Evolutionary conservation across 228 moss, liverwort and hornwort genomes (phyloP).

Genomic region (Sphagnum magellanicum): DNA sequence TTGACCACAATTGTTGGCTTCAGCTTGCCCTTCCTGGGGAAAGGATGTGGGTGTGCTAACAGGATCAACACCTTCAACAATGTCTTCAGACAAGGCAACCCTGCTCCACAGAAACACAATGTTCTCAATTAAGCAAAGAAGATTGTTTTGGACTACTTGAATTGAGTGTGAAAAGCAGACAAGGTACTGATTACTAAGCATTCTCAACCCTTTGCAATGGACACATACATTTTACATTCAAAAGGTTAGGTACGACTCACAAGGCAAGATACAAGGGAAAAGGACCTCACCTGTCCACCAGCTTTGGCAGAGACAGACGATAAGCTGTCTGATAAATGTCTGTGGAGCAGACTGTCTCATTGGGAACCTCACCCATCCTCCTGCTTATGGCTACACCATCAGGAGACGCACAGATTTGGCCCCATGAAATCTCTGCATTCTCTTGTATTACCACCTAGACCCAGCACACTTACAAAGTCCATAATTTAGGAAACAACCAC

Average conservation of each 20-base stretch:
- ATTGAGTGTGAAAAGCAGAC: background rate
- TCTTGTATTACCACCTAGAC: slow-evolving; percentile 27
- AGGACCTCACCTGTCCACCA: slow-evolving; percentile 21
- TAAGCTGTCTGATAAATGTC: background rate
- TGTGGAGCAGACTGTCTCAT: slow-evolving; percentile 5
- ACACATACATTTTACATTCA: too few species aligned
- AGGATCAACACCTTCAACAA: too few species aligned
- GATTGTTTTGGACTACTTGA: too few species aligned
- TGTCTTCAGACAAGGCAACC: slow-evolving; percentile 27
- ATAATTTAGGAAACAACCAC: too few species aligned
- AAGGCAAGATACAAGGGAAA: too few species aligned
- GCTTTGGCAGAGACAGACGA: slow-evolving; percentile 10
- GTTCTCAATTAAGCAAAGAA: background rate
- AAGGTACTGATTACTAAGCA: background rate
- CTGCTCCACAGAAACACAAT: slow-evolving; percentile 28
- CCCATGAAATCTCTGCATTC: slow-evolving; percentile 15
- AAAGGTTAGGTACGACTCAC: too few species aligned
- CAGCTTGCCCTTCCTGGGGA: slow-evolving; percentile 24
- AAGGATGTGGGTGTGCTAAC: slow-evolving; percentile 1
- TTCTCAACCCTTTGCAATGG: background rate
- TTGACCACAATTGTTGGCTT: slow-evolving; percentile 21
- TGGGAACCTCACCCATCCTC: slow-evolving; percentile 7
- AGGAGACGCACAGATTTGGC: slow-evolving; percentile 21
- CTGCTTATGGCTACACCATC: slow-evolving; percentile 12
- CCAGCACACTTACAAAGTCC: slow-evolving; percentile 2